Evolutionary conservation across 345 rosid genomes (phyloP), one percentile per base, ranked within the genome.

Genomic region (Populus deltoides): DNA sequence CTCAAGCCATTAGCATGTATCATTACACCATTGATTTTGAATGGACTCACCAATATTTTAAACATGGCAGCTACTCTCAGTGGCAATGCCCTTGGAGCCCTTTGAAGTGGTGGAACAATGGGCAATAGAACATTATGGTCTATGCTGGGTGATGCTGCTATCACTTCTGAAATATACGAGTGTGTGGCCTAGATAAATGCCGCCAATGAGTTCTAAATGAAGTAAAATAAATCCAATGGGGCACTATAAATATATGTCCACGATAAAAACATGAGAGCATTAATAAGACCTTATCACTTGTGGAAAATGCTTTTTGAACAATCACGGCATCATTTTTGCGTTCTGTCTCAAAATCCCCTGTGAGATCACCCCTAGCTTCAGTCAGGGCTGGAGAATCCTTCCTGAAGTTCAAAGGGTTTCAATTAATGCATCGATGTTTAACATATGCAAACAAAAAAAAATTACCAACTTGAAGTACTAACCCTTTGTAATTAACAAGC

Each of bases 1-100:
- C 20, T 62, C 49, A 35, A 22, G 76, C 53, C 41, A 70, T 62
- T 53, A 61, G 61, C 27, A n/a, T 10, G 3, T 27, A 36, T 41
- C 13, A 29, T 33, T 27, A 39, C 39, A 59, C 20, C 36, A 36
- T 25, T 59, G 22, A 36, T 57, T 68, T 35, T 43, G 20, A 25
- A 57, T 17, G 18, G 29, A 66, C 91, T 85, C 83, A 96, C 99
- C 98, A 96, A 75, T 66, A 94, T 81, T 88, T 90, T 90, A 74
- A 89, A 86, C 97, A 96, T 89, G 80, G 97, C 87, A 85, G 91
- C 95, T 81, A 93, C 93, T 88, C 99, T 91, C 83, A 89, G 39
- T 78, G 97, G 94, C 79, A 93, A 85, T 35, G 86, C 79, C 86
- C 90, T 90, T 73, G 91, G 90, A 81, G 84, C 67, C 62, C 82